Evolutionary conservation across 116 monocot genomes (phyloP), one percentile per base, ranked within the genome.

Genomic region (Papilionanthe hybrid): DNA sequence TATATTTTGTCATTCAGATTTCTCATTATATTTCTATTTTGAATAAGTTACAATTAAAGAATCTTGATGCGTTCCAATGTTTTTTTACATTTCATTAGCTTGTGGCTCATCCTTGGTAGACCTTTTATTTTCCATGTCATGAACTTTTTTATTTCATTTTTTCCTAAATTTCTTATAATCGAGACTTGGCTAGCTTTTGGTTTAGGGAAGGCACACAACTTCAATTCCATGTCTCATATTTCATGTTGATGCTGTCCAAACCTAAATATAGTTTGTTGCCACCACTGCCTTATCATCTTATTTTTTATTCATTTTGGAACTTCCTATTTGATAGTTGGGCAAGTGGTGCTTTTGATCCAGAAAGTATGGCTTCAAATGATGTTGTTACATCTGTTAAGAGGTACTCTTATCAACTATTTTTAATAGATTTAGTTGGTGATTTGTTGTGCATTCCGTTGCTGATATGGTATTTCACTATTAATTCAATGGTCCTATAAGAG

Each of bases 341-440:
- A 78, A 94, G 98, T 87, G 93, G 94, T 82, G 94, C 86, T 69
- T 82, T 94, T 79, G 84, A 94, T 91, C 93, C 98, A 80, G 93
- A 93, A 86, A 84, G 86, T 74, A 82, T 81, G 48, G 77, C 80
- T 30, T 87, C 84, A 48, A 74, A 81, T 89, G 98, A 91, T 80
- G 45, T 81, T 55, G 82, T 93, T 75, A 85, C 87, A 74, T 98
- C 98, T 44, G 91, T 90, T 37, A 98, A 92, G 79, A 93, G 93
- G 98, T 98, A 85, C 82, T 71, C n/a, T 76, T 5, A 48, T 77
- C 71, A 18, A 27, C 44, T 48, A 6, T 44, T 53, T 53, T 30
- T 65, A 65, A 65, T 9, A 65, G 6, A 65, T 45, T 17, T 22
- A 72, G 50, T 28, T 42, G 12, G 44, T 20, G 4, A 65, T 78